These are phyloP conservation scores for Euphorbia lathyris DNA, from an alignment of 345 rosid genomes.

Conservation along the genomic window DNA sequence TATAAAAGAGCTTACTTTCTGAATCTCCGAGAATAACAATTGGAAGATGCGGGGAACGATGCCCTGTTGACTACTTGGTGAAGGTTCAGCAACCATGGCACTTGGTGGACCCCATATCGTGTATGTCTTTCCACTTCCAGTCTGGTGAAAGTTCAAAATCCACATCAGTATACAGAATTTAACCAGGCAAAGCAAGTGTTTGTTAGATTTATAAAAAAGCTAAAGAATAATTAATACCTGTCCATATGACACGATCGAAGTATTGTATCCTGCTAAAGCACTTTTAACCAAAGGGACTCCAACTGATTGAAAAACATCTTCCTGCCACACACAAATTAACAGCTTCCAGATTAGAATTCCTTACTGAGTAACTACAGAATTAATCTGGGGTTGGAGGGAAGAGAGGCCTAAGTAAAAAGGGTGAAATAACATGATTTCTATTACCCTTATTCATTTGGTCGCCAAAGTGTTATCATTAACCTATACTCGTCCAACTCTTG, in stretches of 20 bases:
- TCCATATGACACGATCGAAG: slow-evolving; percentile 79
- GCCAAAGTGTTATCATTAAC: not conserved
- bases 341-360: slow-evolving; percentile 9
- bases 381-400: too few species aligned
- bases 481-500: not conserved
- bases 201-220: not conserved
- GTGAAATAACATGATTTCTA: not conserved
- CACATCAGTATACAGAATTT: not conserved
- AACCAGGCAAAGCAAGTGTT: not conserved
- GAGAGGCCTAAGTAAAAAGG: not conserved
- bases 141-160: slow-evolving; percentile 39
- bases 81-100: slow-evolving; percentile 84
- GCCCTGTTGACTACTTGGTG: slow-evolving; percentile 74
- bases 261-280: slow-evolving; percentile 86
- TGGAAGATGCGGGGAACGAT: slow-evolving; percentile 87
- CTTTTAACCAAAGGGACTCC: slow-evolving; percentile 79
- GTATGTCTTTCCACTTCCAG: slow-evolving; percentile 95
- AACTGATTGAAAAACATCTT: slow-evolving; percentile 63
- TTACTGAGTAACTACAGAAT: not conserved
- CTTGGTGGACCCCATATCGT: slow-evolving; percentile 98
- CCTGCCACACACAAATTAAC: slow-evolving; percentile 43
- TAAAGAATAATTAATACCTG: slow-evolving; percentile 48
- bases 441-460: not conserved
- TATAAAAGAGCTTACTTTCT: slow-evolving; percentile 45
- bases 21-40: slow-evolving; percentile 73